Evolutionary conservation across 495 filamentous ascomycete genomes (phyloP), one percentile per base, ranked within the genome.

Genomic region (Neurospora sp.): DNA sequence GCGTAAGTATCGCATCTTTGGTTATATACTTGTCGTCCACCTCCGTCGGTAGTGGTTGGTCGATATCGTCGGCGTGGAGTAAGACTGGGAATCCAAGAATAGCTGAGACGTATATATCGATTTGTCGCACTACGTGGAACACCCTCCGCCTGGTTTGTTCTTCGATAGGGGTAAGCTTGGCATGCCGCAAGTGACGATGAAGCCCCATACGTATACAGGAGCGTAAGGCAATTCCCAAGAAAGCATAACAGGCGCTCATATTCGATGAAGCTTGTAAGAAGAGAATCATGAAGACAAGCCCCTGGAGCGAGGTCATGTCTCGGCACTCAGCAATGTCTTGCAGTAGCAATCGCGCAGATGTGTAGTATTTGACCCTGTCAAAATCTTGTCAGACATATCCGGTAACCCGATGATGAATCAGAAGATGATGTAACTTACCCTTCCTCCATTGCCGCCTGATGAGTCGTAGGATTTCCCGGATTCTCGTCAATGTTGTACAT

Each of bases 21-120:
- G 93, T 97, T 73, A 98, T 97, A 80, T 89, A 96, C 71, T 97
- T 92, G 77, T 96, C 94, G 76, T 98, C 93, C n/a, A 97, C 86
- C 73, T 94, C 91, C 70, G 89, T 81, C 9, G 95, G 95, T 54
- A 92, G 88, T 72, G 93, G 92, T 79, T 98, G 95, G 78, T 98
- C 95, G 75, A 98, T 91, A 77, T 98, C 95, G 69, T 97, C 93
- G 70, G 93, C 90, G 75, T 89, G 92, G 46, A 98, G 85, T 80
- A 94, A 92, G 72, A 92, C 85, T 2, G 95, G 95, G 37, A 98
- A 88, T 14, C 95, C 95, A 20, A 98, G 84, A 69, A 97, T 83
- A 7, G 94, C 94, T 71, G 93, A 94, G 23, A 98, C 92, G 79
- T 97, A 97, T 35, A 90, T 94, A 76, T 98, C 95, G 91, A 98